Evolutionary conservation across 805 yeast genomes (phyloP), one percentile per base, ranked within the genome.

Genomic region (Jamesozyma jinghongensis): DNA sequence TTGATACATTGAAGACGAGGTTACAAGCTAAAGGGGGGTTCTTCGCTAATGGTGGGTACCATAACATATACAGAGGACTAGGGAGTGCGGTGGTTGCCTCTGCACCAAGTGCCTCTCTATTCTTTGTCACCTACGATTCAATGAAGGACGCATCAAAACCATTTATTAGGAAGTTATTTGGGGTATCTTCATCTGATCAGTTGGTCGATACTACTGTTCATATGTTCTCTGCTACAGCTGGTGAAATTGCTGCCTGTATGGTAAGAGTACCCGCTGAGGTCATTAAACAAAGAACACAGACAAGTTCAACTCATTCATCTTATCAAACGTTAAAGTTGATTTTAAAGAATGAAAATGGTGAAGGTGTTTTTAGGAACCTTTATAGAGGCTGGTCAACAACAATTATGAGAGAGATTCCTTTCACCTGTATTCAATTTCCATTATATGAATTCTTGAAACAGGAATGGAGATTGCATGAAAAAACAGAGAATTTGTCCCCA

Each of bases 181-280:
- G 45, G 11, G 37, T 38, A 11, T 37, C 37, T 5, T 7, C 22
- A 11, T 49, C 45, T n/a, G 58, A 54, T 50, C 65, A 51, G 52
- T 47, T 54, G 43, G 54, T 65, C 38, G 61, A 69, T 29, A 66
- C 74, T 0, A 26, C 70, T 1, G 72, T 81, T 2, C 97, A 92
- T 55, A 92, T 92, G 97, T 44, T 75, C 2, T 70, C 92, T 19
- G 95, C 97, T 1, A 81, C 94, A 1, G 54, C 79, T 12, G 98
- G 98, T 42, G 99, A 92, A 57, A 69, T 87, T 13, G 81, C 92
- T 1, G 98, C 98, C 0, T 92, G 99, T 61, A 63, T 81, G 43
- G 92, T 92, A 1, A 70, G 99, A 43, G 99, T 92, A 0, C 99
- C 99, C 0, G 94, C 95, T 0, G 99, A 92, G 58, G 94, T 92